Conservation (phyloP, 148 eudicot species). For the Cornus kousa region DNA sequence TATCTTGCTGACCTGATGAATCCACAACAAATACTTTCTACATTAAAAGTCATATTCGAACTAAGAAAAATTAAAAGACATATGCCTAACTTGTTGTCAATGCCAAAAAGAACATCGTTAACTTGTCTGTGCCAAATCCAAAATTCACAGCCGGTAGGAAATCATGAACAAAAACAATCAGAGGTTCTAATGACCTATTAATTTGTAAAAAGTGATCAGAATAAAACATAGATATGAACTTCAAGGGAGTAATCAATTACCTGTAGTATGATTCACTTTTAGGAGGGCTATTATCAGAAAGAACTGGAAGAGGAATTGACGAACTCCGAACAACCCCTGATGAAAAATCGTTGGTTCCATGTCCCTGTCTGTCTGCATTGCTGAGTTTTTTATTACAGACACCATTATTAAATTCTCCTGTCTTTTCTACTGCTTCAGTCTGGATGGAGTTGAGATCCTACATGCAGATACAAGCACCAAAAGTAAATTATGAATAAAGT, state of each 20-base stretch:
- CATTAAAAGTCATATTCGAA: not conserved
- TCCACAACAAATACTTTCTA: slow-evolving; percentile 6
- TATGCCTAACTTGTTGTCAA: not conserved
- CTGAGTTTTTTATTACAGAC: slow-evolving; percentile 22
- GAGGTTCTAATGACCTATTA: not conserved
- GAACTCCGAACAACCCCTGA: slow-evolving; percentile 39
- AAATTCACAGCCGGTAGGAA: not conserved
- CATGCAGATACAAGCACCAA: not conserved
- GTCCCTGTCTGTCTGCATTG: slow-evolving; percentile 13
- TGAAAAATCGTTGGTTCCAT: slow-evolving; percentile 15
- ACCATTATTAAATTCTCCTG: slow-evolving; percentile 16
- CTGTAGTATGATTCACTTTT: slow-evolving; percentile 48
- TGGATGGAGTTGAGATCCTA: slow-evolving; percentile 6
- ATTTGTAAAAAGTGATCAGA: not conserved
- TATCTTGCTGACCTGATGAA: slow-evolving; percentile 74
- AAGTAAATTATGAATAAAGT: not conserved
- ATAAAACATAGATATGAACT: not conserved
- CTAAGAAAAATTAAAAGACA: not conserved
- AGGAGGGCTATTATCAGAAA: slow-evolving; percentile 31
- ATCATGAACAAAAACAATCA: not conserved
- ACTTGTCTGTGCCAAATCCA: not conserved
- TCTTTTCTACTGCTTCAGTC: slow-evolving; percentile 24
- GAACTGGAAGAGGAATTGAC: slow-evolving; percentile 52
- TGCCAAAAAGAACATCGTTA: not conserved
- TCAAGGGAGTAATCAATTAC: slow-evolving; percentile 30